These are phyloP conservation scores for Alternaria atra DNA, from an alignment of 2,329 filamentous ascomycete genomes.

Conservation along the genomic window DNA sequence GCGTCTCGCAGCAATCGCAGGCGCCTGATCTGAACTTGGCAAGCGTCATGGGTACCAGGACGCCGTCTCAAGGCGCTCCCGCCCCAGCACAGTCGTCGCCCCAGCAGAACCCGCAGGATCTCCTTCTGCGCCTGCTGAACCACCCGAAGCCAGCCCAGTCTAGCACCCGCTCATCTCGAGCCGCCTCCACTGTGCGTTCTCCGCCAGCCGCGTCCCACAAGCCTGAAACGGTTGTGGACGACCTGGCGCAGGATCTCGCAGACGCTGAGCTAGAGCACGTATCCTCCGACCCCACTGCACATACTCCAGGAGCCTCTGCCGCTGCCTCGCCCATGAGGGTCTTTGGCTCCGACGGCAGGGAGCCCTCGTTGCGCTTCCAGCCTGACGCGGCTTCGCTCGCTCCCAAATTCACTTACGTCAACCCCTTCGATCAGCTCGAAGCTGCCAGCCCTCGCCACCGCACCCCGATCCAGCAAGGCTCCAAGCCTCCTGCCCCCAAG, in stretches of 20 bases:
- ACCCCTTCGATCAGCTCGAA: slow-evolving; percentile 75
- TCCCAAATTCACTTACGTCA: slow-evolving; percentile 73
- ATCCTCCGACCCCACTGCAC: slow-evolving; percentile 42
- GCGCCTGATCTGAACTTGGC: slow-evolving; percentile 66
- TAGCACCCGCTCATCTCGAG: slow-evolving; percentile 37
- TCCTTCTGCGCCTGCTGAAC: slow-evolving; percentile 85
- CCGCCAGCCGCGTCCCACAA: slow-evolving; percentile 45
- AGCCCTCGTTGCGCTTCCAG: slow-evolving; percentile 44
- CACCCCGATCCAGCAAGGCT: slow-evolving; percentile 39
- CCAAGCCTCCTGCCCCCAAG: slow-evolving; percentile 43
- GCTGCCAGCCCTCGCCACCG: slow-evolving; percentile 70
- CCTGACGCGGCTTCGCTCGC: slow-evolving; percentile 41
- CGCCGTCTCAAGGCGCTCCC: slow-evolving; percentile 44
- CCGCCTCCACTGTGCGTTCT: slow-evolving; percentile 39
- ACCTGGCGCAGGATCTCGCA: slow-evolving; percentile 56
- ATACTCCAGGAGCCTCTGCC: slow-evolving; percentile 28
- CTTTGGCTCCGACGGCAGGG: slow-evolving; percentile 55
- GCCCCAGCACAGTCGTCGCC: slow-evolving; percentile 55
- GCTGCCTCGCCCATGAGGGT: slow-evolving; percentile 40
- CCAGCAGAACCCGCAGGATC: slow-evolving; percentile 73
- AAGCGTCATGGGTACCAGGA: slow-evolving; percentile 61
- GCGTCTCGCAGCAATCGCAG: slow-evolving; percentile 49
- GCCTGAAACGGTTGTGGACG: slow-evolving; percentile 55
- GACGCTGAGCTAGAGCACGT: slow-evolving; percentile 55
- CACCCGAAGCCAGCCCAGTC: slow-evolving; percentile 65